Evolutionary conservation across 176 grass and related monocot genomes (phyloP).

Genomic region (Paspalum notatum): DNA sequence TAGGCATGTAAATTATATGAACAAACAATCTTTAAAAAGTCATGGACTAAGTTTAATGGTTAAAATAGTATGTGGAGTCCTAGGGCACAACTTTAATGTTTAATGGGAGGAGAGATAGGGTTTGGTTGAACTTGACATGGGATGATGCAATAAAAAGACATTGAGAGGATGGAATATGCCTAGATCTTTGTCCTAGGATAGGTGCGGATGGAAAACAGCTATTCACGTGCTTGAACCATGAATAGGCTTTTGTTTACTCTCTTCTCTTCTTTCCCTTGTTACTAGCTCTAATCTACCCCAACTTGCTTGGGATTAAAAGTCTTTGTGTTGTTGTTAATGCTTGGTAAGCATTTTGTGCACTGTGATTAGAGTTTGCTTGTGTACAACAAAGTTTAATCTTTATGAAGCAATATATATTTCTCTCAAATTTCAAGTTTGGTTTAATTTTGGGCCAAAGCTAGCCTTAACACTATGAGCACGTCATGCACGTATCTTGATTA

Average conservation of each 20-base stretch:
- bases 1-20: not conserved
- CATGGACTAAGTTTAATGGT: not conserved
- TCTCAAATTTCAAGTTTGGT: conserved; percentile 19
- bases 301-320: no score
- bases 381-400: conserved; percentile 15
- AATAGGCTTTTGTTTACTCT: no score
- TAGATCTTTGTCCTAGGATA: no score
- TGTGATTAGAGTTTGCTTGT: conserved; percentile 22
- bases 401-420: conserved; percentile 4
- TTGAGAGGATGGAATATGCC: no score
- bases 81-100: no score
- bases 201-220: no score
- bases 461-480: not conserved
- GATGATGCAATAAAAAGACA: no score
- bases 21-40: not conserved
- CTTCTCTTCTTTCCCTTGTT: no score
- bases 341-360: conserved; percentile 8
- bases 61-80: not conserved
- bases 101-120: no score
- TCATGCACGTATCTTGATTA: not conserved
- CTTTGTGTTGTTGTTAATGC: not conserved
- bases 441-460: conserved; percentile 9
- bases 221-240: no score
- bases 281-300: no score
- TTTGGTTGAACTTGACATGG: no score